These are phyloP conservation scores for Arthrobotrys musiformis DNA, from an alignment of 2,329 filamentous ascomycete genomes.

Conservation along the genomic window DNA sequence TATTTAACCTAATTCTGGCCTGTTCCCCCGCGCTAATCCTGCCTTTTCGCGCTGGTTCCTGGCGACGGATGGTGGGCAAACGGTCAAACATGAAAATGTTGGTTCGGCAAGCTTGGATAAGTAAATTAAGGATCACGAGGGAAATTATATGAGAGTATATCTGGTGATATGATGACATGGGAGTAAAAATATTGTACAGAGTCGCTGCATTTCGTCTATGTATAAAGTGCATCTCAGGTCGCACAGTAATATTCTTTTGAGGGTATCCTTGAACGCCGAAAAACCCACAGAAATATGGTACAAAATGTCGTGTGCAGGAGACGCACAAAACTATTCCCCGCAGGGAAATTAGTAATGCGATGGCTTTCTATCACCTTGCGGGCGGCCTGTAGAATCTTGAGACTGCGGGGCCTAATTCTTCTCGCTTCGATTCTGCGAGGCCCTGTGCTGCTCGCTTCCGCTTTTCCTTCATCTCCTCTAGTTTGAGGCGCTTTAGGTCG, in stretches of 20 bases:
- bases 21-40: slow-evolving; percentile 30
- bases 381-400: slow-evolving; percentile 77
- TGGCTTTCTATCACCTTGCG: slow-evolving; percentile 3
- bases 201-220: slow-evolving; percentile 39
- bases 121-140: too few species aligned
- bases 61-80: background rate
- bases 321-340: background rate
- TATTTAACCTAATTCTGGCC: slow-evolving; percentile 14
- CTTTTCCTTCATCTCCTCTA: slow-evolving; percentile 83
- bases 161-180: slow-evolving; percentile 5
- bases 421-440: slow-evolving; percentile 67
- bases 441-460: slow-evolving; percentile 72
- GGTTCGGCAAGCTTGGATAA: background rate
- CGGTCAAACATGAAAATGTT: slow-evolving; percentile 2
- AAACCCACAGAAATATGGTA: slow-evolving; percentile 41
- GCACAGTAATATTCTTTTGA: slow-evolving; percentile 38
- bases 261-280: slow-evolving; percentile 55
- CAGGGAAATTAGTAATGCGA: background rate
- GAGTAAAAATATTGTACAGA: slow-evolving; percentile 31
- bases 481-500: slow-evolving; percentile 89
- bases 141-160: too few species aligned
- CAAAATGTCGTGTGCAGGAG: slow-evolving; percentile 10
- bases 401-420: slow-evolving; percentile 85
- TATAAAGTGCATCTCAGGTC: slow-evolving; percentile 9
- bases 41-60: slow-evolving; percentile 30